Conservation (phyloP, 148 eudicot species). For the Rhododendron molle region DNA sequence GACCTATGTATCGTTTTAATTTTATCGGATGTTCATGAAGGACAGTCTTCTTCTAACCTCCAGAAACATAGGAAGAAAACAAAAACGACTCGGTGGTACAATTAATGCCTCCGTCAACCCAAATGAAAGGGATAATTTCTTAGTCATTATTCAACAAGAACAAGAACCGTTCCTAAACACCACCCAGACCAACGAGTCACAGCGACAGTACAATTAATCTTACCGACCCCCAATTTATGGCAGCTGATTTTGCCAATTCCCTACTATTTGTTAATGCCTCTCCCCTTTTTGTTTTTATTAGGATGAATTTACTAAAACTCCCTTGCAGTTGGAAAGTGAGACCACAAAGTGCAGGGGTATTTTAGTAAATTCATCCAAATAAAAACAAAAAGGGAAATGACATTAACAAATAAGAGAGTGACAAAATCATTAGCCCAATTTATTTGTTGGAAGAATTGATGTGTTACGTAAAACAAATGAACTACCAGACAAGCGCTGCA, state of each 20-base stretch:
- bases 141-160: neutral
- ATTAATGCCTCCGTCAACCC: neutral
- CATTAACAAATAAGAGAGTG: too few species aligned
- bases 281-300: too few species aligned
- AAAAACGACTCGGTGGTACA: neutral
- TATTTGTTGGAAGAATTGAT: neutral
- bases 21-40: neutral
- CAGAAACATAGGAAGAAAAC: neutral
- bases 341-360: too few species aligned
- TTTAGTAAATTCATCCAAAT: too few species aligned
- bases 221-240: neutral
- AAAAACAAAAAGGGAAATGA: too few species aligned
- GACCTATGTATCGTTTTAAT: neutral
- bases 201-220: neutral
- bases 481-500: neutral
- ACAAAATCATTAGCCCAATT: too few species aligned
- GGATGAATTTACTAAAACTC: too few species aligned
- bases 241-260: too few species aligned
- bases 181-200: neutral
- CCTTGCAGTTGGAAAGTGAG: too few species aligned
- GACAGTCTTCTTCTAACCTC: neutral
- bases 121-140: neutral
- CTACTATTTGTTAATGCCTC: too few species aligned
- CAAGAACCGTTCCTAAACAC: neutral
- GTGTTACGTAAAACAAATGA: neutral